Percentiles rank a stretch among this genome's conserved stretches.
phyloP scores from a whole-genome alignment of 2,329 filamentous ascomycete species.

The Dothistroma septosporum region DNA sequence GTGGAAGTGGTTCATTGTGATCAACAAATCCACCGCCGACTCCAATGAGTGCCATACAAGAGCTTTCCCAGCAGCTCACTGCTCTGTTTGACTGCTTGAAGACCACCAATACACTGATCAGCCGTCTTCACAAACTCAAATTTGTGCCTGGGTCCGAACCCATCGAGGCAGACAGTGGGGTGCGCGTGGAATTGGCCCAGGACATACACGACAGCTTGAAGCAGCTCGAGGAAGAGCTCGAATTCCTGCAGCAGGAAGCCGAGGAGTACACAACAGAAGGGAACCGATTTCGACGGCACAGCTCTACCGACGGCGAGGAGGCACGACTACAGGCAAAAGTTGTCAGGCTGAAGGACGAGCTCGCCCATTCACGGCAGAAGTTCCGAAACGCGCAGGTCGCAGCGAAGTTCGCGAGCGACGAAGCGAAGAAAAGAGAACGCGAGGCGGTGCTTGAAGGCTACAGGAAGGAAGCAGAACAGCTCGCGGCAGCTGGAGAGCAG shows the following conservation, averaged over 20 bases:
- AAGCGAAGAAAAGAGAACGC: constrained; percentile 71
- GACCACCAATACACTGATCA: constrained; percentile 52
- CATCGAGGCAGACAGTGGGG: constrained; percentile 51
- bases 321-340: constrained; percentile 63
- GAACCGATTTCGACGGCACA: constrained; percentile 42
- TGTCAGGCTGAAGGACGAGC: constrained; percentile 63
- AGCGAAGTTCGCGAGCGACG: constrained; percentile 70
- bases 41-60: constrained; percentile 23
- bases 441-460: constrained; percentile 39
- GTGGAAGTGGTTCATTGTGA: background rate
- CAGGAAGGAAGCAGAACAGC: constrained; percentile 28
- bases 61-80: constrained; percentile 26
- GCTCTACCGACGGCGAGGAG: constrained; percentile 52
- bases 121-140: constrained; percentile 56
- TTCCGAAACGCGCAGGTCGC: constrained; percentile 80
- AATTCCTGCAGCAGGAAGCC: constrained; percentile 72
- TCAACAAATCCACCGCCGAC: background rate
- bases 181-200: constrained; percentile 66
- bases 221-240: constrained; percentile 77
- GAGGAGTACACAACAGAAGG: constrained; percentile 58
- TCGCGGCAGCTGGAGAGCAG: constrained; percentile 38
- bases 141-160: constrained; percentile 60
- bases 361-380: constrained; percentile 61
- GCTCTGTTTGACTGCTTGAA: constrained; percentile 52
- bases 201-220: constrained; percentile 78